Evolutionary conservation across 2,329 filamentous ascomycete species (phyloP).

Genomic region (Monilinia fructigena): DNA sequence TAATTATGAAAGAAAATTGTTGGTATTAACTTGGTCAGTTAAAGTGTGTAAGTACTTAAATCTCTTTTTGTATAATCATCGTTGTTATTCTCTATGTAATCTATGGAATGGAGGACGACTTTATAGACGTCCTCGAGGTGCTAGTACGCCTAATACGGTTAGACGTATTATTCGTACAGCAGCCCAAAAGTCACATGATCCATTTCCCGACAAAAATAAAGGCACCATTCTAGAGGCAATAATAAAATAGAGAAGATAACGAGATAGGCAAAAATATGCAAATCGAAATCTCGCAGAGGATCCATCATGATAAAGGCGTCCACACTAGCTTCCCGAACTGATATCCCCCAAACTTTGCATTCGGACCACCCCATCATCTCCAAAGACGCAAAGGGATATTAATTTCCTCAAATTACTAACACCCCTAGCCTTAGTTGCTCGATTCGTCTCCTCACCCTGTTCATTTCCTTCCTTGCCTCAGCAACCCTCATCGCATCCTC

Average conservation of each 20-base stretch:
- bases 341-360: background rate
- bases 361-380: background rate
- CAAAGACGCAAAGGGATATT: too few species aligned
- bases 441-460: conserved; percentile 1
- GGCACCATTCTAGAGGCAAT: background rate
- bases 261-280: background rate
- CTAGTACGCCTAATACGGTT: too few species aligned
- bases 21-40: too few species aligned
- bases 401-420: background rate
- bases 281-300: background rate
- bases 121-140: too few species aligned
- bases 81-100: too few species aligned
- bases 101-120: too few species aligned
- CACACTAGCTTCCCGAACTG: background rate
- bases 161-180: too few species aligned
- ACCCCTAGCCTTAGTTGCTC: background rate
- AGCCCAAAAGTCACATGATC: too few species aligned
- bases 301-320: background rate
- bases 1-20: too few species aligned
- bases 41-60: too few species aligned
- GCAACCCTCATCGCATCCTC: conserved; percentile 7
- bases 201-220: too few species aligned
- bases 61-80: too few species aligned
- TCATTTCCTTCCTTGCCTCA: conserved; percentile 3
- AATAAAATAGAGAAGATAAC: background rate